phyloP scores from a whole-genome alignment of 2,329 filamentous ascomycete genomes.

The Aspergillus novofumigatus region DNA sequence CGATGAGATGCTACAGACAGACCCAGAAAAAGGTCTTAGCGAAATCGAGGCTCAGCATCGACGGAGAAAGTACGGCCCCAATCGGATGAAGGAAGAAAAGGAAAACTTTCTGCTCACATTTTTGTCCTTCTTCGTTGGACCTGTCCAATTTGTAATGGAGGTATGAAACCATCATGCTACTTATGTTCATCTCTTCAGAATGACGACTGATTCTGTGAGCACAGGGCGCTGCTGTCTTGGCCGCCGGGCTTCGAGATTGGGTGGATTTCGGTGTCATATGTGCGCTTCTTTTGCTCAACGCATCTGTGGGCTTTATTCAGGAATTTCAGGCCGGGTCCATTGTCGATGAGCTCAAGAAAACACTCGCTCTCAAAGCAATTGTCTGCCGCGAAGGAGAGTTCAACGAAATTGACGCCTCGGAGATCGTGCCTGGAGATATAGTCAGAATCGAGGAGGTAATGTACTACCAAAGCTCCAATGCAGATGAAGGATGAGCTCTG shows the following conservation, averaged over 20 bases:
- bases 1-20: slow-evolving; percentile 73
- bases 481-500: slow-evolving; percentile 2
- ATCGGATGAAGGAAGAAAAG: slow-evolving; percentile 89
- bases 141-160: slow-evolving; percentile 94
- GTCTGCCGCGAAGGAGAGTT: slow-evolving; percentile 77
- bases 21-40: slow-evolving; percentile 68
- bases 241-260: slow-evolving; percentile 82
- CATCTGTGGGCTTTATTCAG: slow-evolving; percentile 79
- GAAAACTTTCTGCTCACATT: slow-evolving; percentile 83
- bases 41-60: slow-evolving; percentile 61
- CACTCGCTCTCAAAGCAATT: slow-evolving; percentile 79
- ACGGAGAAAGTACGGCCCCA: slow-evolving; percentile 73
- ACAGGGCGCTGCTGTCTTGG: slow-evolving; percentile 70
- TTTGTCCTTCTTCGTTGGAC: slow-evolving; percentile 74
- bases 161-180: slow-evolving; percentile 43
- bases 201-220: slow-evolving; percentile 5
- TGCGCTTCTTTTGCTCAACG: slow-evolving; percentile 77
- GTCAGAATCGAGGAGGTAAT: slow-evolving; percentile 74
- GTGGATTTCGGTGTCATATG: slow-evolving; percentile 92
- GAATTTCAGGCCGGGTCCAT: slow-evolving; percentile 88
- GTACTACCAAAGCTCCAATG: neutral
- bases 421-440: slow-evolving; percentile 87
- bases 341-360: slow-evolving; percentile 88
- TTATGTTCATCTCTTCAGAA: neutral
- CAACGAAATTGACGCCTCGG: slow-evolving; percentile 73